Base-by-base conservation (phyloP, 257 asterid genomes). In the Solanum chilense region DNA sequence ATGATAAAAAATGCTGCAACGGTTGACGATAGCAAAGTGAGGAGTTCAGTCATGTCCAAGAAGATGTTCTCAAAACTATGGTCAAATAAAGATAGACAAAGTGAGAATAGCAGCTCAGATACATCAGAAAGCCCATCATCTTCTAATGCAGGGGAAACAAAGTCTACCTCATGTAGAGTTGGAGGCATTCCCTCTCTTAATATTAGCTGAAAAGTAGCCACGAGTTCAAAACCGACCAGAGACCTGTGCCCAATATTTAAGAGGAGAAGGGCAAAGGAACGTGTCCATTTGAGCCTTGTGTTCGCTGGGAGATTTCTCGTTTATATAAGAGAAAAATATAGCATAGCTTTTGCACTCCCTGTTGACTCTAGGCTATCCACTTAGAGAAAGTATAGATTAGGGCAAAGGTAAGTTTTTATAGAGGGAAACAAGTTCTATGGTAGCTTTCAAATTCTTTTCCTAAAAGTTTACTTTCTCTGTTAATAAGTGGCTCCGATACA, bases 61-160 rank as follows among this genome's bases (percentile, higher is more conserved):
- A 94, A 88, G 90, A 89, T 93, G 12, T 91, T 96, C 85, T 88
- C 95, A 18, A 92, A 92, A 62, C 91, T 96, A 21, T 96, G 98
- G 98, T 94, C 98, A 3, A 91, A 87, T 86, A 96, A 93, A 92
- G 98, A 95, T 15, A 89, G 92, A 86, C 88, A 86, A 20, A 92
- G 94, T 2, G 98, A 95, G 91, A 93, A 89, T 78, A 93, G 97
- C 89, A 93, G 97, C 91, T 96, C 98, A 1, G 99, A 95, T 83
- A 93, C 98, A 16, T 95, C 98, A 12, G 98, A 92, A 60, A 94
- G 98, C 89, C 96, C 92, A 6, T 93, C 96, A 58, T 96, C 98
- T 2, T 92, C 98, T 29, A 93, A 89, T 42, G 95, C 94, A 1
- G 99, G 94, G 86, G 98, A 93, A 80, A 91, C 91, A 11, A 94